phyloP scores from a whole-genome alignment of 1,139 yeast genomes.

The Pichia sp. region DNA sequence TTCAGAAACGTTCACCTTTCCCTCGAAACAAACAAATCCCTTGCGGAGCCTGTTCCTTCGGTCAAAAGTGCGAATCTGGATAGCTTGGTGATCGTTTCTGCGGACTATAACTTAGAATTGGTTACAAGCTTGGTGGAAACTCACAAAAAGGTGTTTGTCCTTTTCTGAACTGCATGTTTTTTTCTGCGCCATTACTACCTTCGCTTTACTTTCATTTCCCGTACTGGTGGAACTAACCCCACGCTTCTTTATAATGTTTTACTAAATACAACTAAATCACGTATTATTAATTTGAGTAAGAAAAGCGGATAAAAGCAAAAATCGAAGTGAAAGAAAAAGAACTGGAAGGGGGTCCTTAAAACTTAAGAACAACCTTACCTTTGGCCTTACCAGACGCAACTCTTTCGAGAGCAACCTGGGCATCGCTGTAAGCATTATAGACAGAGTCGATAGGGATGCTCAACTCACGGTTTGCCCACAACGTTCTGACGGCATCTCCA shows the following conservation, averaged over 20 bases:
- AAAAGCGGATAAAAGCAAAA: not conserved
- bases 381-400: constrained; percentile 45
- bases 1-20: constrained; percentile 6
- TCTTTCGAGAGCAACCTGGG: constrained; percentile 45
- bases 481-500: constrained; percentile 25
- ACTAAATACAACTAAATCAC: not conserved
- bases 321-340: not conserved
- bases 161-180: constrained; percentile 3
- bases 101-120: constrained; percentile 14
- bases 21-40: not conserved
- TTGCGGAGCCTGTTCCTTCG: not conserved
- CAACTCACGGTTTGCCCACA: constrained; percentile 42
- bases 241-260: not conserved
- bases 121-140: constrained; percentile 19
- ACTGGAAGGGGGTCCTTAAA: constrained; percentile 2
- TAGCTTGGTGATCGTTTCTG: constrained; percentile 23
- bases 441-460: constrained; percentile 51
- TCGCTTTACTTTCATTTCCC: not conserved
- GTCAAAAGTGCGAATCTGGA: constrained; percentile 17
- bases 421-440: constrained; percentile 44
- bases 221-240: not conserved
- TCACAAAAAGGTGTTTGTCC: constrained; percentile 27
- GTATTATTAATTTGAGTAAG: not conserved
- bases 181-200: not conserved
- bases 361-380: constrained; percentile 53